Evolutionary conservation across 1,284 basidiomycete species (phyloP).

Genomic region (Melanopsichium pennsylvanicum): DNA sequence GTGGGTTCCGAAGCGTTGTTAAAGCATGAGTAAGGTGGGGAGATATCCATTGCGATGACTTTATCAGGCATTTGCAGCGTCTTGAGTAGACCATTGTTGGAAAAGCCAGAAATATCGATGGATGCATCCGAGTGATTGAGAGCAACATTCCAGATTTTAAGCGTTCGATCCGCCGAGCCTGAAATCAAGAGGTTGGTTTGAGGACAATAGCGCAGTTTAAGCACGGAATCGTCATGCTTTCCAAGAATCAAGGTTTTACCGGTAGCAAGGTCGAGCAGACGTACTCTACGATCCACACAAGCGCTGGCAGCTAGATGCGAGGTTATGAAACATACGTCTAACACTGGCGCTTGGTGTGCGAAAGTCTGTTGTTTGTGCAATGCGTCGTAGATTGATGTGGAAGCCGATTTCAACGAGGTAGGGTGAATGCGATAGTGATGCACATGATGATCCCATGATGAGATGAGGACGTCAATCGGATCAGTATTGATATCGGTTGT

Average conservation of each 20-base stretch:
- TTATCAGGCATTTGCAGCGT: slow-evolving; percentile 54
- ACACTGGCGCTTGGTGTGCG: slow-evolving; percentile 57
- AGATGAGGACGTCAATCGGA: slow-evolving; percentile 53
- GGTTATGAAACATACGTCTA: slow-evolving; percentile 61
- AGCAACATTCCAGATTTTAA: slow-evolving; percentile 54
- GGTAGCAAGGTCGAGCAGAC: slow-evolving; percentile 51
- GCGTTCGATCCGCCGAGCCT: slow-evolving; percentile 45
- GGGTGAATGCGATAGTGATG: slow-evolving; percentile 48
- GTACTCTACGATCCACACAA: slow-evolving; percentile 54
- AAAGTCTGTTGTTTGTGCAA: slow-evolving; percentile 47
- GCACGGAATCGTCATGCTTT: slow-evolving; percentile 55
- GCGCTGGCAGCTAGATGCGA: slow-evolving; percentile 53
- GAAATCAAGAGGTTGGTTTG: slow-evolving; percentile 40
- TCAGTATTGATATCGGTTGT: slow-evolving; percentile 1
- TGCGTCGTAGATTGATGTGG: background rate
- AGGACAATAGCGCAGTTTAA: slow-evolving; percentile 51
- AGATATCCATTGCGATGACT: slow-evolving; percentile 59
- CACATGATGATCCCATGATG: slow-evolving; percentile 60
- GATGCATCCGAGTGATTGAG: background rate
- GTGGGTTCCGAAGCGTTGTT: background rate
- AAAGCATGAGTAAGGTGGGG: slow-evolving; percentile 19
- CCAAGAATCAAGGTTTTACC: slow-evolving; percentile 55
- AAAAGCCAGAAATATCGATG: no score
- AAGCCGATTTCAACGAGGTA: background rate
- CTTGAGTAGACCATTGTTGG: no score